A percentile compares a stretch with the other conserved stretches of the same genome.
phyloP scores from a whole-genome alignment of 768 basidiomycete genomes.

The Xerocomellus dryophilus region DNA sequence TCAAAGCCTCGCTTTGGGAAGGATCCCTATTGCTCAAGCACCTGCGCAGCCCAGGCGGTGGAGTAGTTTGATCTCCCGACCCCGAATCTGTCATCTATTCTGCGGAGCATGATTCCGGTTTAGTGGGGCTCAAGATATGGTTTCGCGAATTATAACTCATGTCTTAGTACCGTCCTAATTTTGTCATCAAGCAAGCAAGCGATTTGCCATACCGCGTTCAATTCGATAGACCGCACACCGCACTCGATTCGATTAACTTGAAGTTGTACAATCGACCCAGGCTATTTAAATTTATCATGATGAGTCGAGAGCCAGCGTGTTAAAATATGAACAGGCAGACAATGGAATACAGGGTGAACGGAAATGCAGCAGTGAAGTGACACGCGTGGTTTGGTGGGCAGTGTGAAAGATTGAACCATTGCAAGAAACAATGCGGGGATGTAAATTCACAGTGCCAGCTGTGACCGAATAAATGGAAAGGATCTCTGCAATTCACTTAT shows the following conservation, averaged over 20 bases:
- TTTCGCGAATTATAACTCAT: slow-evolving; percentile 21
- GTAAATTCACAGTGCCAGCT: not conserved
- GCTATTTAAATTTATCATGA: too few species aligned
- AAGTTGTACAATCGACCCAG: not conserved
- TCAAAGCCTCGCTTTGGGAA: slow-evolving; percentile 33
- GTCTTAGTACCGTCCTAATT: slow-evolving; percentile 16
- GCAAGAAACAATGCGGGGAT: not conserved
- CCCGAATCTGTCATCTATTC: too few species aligned
- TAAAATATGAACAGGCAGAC: not conserved
- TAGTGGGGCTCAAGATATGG: not conserved
- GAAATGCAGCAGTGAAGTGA: not conserved
- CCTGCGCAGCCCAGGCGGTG: slow-evolving; percentile 28
- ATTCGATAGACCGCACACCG: too few species aligned
- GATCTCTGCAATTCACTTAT: slow-evolving; percentile 9
- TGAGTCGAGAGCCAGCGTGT: not conserved
- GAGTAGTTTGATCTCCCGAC: slow-evolving; percentile 8
- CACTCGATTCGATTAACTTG: too few species aligned
- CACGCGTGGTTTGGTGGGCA: not conserved
- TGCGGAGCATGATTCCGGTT: not conserved
- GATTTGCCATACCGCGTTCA: too few species aligned
- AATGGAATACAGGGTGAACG: not conserved
- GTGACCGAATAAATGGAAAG: not conserved
- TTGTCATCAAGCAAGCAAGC: not conserved
- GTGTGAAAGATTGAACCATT: not conserved
- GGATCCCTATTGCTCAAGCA: slow-evolving; percentile 34